A percentile compares a stretch with the other conserved stretches of the same genome.
Conservation (phyloP, 495 filamentous ascomycete genomes). For the Podospora pseudoanserina region DNA sequence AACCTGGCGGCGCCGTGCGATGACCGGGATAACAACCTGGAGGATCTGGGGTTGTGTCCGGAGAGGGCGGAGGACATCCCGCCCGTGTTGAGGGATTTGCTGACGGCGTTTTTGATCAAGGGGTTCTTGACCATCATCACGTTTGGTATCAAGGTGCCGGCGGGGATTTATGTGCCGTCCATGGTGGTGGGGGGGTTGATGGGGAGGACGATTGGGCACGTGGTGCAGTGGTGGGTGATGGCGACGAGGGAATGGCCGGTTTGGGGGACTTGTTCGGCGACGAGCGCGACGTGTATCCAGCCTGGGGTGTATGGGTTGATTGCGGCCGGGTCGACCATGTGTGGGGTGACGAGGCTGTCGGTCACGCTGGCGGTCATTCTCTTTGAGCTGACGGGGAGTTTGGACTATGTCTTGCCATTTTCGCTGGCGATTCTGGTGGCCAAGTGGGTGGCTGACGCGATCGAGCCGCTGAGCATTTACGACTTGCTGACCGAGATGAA, state of each 20-base stretch:
- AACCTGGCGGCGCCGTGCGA: slow-evolving; percentile 85
- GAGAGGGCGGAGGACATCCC: slow-evolving; percentile 67
- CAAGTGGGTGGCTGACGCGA: slow-evolving; percentile 96
- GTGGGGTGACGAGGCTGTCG: slow-evolving; percentile 89
- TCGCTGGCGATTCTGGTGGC: slow-evolving; percentile 86
- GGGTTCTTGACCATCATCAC: slow-evolving; percentile 81
- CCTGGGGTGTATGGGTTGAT: slow-evolving; percentile 95
- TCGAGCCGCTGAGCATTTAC: slow-evolving; percentile 94
- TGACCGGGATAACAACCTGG: slow-evolving; percentile 48
- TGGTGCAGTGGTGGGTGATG: slow-evolving; percentile 77
- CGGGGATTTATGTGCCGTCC: slow-evolving; percentile 94
- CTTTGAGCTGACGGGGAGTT: slow-evolving; percentile 90
- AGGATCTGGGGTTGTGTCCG: slow-evolving; percentile 75
- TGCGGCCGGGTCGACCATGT: slow-evolving; percentile 96
- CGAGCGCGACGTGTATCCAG: slow-evolving; percentile 79
- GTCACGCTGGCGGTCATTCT: slow-evolving; percentile 93
- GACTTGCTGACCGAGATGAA: slow-evolving; percentile 95
- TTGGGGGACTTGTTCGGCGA: slow-evolving; percentile 68
- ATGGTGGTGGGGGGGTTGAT: slow-evolving; percentile 97
- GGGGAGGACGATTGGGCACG: slow-evolving; percentile 82
- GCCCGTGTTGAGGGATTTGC: slow-evolving; percentile 61
- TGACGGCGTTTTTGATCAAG: slow-evolving; percentile 83
- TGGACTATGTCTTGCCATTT: slow-evolving; percentile 94
- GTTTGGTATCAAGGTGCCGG: slow-evolving; percentile 92
- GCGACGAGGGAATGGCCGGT: slow-evolving; percentile 66